Percentiles rank a stretch among this genome's conserved stretches.
Evolutionary conservation across 768 basidiomycete genomes (phyloP).

Genomic region (Tulasnella sp.): DNA sequence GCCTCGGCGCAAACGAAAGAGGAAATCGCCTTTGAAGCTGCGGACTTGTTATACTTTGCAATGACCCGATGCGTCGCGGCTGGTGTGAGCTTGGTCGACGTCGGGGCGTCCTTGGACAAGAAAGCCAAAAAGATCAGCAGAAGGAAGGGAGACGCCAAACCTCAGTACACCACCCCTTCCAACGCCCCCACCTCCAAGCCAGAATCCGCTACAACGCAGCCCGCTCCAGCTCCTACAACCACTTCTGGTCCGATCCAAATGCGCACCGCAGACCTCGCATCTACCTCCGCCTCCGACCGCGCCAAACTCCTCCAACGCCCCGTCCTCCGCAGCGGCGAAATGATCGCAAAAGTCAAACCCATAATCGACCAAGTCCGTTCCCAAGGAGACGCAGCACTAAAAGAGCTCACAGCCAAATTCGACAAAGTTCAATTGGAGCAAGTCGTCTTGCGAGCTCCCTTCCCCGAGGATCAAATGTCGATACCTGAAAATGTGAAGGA

Average conservation of each 20-base stretch:
- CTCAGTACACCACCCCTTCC: slow-evolving; percentile 38
- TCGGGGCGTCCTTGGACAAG: slow-evolving; percentile 72
- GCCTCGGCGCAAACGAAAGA: slow-evolving; percentile 69
- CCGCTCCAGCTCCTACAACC: slow-evolving; percentile 25
- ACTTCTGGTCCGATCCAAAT: slow-evolving; percentile 57
- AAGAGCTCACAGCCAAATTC: slow-evolving; percentile 86
- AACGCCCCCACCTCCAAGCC: neutral
- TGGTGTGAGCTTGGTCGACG: slow-evolving; percentile 74
- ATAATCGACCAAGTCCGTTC: slow-evolving; percentile 82
- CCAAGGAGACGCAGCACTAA: slow-evolving; percentile 78
- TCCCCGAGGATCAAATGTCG: slow-evolving; percentile 52
- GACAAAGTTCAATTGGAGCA: slow-evolving; percentile 69
- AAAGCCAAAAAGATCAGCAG: slow-evolving; percentile 84
- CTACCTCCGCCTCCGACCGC: slow-evolving; percentile 45
- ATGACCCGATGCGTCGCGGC: slow-evolving; percentile 74
- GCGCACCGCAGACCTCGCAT: slow-evolving; percentile 59
- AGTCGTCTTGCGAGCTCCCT: slow-evolving; percentile 73
- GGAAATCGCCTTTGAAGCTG: slow-evolving; percentile 89
- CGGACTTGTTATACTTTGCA: slow-evolving; percentile 89
- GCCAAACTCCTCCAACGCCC: slow-evolving; percentile 73
- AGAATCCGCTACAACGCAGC: slow-evolving; percentile 20
- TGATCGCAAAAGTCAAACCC: slow-evolving; percentile 89
- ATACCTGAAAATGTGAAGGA: slow-evolving; percentile 56
- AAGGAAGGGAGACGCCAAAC: slow-evolving; percentile 86
- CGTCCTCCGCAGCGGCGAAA: slow-evolving; percentile 74